These are phyloP conservation scores for Casuarina equisetifolia DNA, from an alignment of 306 rosid genomes.

Conservation along the genomic window DNA sequence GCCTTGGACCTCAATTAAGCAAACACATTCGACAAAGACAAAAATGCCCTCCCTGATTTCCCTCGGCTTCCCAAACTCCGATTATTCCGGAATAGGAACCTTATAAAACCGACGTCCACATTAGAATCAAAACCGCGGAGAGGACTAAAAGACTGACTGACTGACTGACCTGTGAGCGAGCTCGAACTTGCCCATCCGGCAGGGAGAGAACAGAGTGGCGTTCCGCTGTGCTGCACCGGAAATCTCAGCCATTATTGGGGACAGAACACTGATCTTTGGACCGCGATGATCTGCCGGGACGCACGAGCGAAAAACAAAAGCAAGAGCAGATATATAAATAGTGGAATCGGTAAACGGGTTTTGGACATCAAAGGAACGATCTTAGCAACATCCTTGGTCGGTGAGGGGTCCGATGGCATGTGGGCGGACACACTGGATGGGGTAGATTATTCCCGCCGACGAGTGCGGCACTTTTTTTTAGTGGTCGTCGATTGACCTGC, in stretches of 20 bases:
- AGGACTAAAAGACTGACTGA: not conserved
- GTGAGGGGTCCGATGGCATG: not conserved
- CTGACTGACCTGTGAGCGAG: slow-evolving; percentile 57
- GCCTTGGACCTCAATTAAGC: not conserved
- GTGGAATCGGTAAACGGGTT: not conserved
- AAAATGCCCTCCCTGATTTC: not conserved
- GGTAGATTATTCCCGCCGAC: no score
- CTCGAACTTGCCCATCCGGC: slow-evolving; percentile 50
- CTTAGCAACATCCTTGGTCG: not conserved
- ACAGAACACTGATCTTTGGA: not conserved
- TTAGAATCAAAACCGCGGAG: not conserved
- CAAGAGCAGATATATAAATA: not conserved
- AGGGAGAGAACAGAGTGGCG: slow-evolving; percentile 54
- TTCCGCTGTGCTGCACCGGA: slow-evolving; percentile 8
- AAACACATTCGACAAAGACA: not conserved
- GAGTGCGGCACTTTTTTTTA: no score
- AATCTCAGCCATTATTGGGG: slow-evolving; percentile 37
- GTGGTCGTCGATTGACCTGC: no score
- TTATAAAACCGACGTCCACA: not conserved
- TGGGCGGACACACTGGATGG: no score
- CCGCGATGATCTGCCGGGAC: not conserved
- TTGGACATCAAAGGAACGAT: not conserved
- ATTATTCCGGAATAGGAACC: not conserved
- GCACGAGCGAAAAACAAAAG: not conserved
- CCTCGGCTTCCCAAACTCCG: not conserved